Base-by-base conservation (phyloP, 306 rosid genomes). In the Luffa aegyptiaca region DNA sequence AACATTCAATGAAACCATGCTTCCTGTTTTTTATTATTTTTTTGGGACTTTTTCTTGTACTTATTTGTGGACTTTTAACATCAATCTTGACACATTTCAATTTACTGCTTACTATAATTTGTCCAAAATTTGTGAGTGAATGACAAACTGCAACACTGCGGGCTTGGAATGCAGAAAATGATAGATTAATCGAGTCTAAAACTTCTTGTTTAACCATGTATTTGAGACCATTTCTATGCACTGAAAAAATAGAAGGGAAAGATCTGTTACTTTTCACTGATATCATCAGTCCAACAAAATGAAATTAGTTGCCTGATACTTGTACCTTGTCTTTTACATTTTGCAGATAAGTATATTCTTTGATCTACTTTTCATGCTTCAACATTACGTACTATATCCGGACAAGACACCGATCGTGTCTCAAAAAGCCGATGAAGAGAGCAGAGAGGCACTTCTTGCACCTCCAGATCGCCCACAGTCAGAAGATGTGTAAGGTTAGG, bases 271-370 rank as follows among this genome's bases (percentile, higher is more conserved):
- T 18, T 52, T 36, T 36, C 17, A 35, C 36, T 20, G 69, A 5
- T 44, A 8, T 26, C 10, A 4, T 7, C 49, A 16, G 12, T 17
- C 45, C 31, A 52, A 35, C 10, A 33, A 75, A 49, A 53, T 68
- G 61, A 75, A 75, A 63, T 62, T 59, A 80, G 37, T 53, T 77
- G 75, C 39, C 46, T 52, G 78, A 51, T 63, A 52, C 70, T 77
- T 36, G 61, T 59, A 61, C 74, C 33, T 62, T 35, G 6, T 36
- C 51, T 17, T 51, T 12, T 4, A 52, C 82, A 81, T 26, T 44
- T 81, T 88, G 89, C 97, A 93, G 97, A 88, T 92, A 57, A 84
- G 94, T 75, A 66, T 93, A 58, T 86, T 86, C 88, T 93, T 90
- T 86, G 97, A 93, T 80, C 83, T 92, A 62, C 82, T 92, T 18